Conservation (phyloP, 2,329 filamentous ascomycete species). For the Fusarium mexicanum region DNA sequence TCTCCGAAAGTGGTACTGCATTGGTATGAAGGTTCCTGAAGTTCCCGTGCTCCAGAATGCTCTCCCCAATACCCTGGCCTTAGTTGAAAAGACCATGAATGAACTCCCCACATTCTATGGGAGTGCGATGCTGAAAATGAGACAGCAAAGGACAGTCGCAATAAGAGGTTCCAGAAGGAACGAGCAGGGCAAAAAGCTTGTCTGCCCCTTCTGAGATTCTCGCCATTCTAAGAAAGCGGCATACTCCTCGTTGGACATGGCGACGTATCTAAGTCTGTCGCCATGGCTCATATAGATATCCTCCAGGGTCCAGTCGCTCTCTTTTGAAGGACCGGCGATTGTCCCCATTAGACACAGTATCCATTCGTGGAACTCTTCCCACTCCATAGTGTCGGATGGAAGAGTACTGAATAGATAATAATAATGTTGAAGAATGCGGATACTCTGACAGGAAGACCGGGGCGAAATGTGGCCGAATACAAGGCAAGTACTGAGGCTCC, state of each 20-base stretch:
- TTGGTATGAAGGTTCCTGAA: fast-evolving
- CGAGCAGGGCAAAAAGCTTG: fast-evolving
- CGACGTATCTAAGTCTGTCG: neutral
- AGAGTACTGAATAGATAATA: neutral
- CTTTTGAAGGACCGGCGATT: fast-evolving
- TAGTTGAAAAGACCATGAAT: neutral
- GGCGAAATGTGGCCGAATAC: neutral
- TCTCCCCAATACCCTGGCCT: neutral
- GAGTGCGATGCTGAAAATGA: neutral
- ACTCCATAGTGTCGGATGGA: neutral
- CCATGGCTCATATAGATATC: neutral
- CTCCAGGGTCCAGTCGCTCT: neutral
- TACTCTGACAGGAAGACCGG: too few relatives aligned
- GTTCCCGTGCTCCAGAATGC: fast-evolving
- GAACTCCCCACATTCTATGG: neutral
- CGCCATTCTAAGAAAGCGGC: neutral
- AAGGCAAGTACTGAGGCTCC: neutral
- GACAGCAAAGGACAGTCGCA: neutral
- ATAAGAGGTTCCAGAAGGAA: neutral
- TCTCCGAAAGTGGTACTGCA: neutral
- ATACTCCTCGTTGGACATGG: neutral
- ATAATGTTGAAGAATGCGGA: fast-evolving
- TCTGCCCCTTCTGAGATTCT: neutral
- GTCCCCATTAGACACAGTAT: neutral
- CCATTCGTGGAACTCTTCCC: neutral